Evolutionary conservation across 2,329 filamentous ascomycete genomes (phyloP), one percentile per base, ranked within the genome.

Genomic region (Xenoacremonium recifei): DNA sequence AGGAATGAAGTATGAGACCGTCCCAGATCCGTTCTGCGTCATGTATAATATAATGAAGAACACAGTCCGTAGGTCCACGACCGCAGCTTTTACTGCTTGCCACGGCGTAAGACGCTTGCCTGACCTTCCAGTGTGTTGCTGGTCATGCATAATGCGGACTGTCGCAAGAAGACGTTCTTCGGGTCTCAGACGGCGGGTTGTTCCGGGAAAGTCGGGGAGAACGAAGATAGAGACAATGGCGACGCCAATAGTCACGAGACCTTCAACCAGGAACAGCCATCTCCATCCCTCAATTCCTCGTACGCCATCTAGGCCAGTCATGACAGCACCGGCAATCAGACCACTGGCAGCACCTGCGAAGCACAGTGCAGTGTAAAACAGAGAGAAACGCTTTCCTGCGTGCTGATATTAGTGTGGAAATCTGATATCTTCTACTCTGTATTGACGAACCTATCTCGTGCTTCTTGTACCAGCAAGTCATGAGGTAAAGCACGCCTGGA

Each of bases 221-320:
- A 81, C 80, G 51, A 82, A 52, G 59, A 82, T 84, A 3, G 72
- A 62, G 17, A 84, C 67, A 4, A 85, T 17, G 0, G 74, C 69
- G 0, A 85, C 62, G 3, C 69, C 67, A 43, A 62, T 48, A 7
- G 66, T 70, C 49, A 84, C 75, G 52, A 84, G 77, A 16, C 84
- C 84, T 58, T 87, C 84, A 15, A 87, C 77, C 6, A 75, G 75
- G 46, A 86, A 87, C 42, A 86, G 82, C 82, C 84, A 85, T 5
- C 82, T 70, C 83, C 82, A 87, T n/a, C 63, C 65, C 21, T 65
- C 65, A 1, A 85, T 65, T 11, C 67, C 59, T 1, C 79, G 58
- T 12, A 79, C 81, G 37, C 83, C 74, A 36, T 70, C 59, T 39
- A 73, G 61, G 11, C 85, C 68, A 1, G 68, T 77, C 6, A 84